Conservation (phyloP, 345 rosid species). For the Populus ilicifolia region DNA sequence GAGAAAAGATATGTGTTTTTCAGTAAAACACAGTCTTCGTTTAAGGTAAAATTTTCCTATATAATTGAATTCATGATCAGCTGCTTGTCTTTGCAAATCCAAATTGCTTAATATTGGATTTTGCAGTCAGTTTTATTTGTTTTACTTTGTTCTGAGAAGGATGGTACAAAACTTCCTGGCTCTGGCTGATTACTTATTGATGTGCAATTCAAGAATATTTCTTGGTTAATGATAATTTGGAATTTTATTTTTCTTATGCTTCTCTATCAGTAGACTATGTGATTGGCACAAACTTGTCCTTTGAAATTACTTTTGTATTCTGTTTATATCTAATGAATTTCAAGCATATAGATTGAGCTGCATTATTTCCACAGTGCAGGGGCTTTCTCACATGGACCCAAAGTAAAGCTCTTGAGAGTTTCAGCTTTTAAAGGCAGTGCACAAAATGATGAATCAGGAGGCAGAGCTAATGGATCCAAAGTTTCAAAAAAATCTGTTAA, state of each 20-base stretch:
- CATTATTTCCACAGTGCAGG: conserved; percentile 59
- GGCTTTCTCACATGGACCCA: conserved; percentile 41
- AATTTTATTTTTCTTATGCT: neutral
- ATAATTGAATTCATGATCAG: neutral
- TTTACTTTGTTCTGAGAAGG: neutral
- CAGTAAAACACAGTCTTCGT: conserved; percentile 34
- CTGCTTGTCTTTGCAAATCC: neutral
- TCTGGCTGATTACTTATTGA: neutral
- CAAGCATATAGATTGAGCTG: conserved; percentile 23
- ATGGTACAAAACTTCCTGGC: neutral
- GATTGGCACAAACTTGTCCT: conserved; percentile 8
- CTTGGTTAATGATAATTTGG: neutral
- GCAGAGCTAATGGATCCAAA: conserved; percentile 49
- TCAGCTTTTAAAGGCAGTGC: conserved; percentile 74
- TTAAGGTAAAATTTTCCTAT: conserved; percentile 41
- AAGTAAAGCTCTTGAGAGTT: conserved; percentile 51
- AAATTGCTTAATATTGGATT: conserved; percentile 1
- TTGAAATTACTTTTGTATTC: neutral
- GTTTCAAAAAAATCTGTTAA: conserved; percentile 51
- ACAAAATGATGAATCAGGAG: conserved; percentile 52
- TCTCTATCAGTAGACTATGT: neutral
- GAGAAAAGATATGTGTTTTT: conserved; percentile 40
- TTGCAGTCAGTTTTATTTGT: neutral
- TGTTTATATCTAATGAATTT: neutral
- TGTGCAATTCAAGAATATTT: neutral